Conservation (phyloP, 176 grass and related monocot species). For the Oryza australiensis region DNA sequence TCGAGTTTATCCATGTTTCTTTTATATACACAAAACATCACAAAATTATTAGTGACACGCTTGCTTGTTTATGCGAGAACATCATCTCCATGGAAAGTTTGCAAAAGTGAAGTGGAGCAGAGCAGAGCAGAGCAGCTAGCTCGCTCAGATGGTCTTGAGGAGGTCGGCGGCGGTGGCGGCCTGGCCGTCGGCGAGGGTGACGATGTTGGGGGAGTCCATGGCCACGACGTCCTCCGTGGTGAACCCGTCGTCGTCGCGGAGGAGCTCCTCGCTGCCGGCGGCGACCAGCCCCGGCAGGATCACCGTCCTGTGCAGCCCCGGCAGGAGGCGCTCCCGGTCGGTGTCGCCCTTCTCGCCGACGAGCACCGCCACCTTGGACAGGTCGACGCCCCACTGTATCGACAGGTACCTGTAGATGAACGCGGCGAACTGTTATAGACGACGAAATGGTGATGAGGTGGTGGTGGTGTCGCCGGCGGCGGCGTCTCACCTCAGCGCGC, state of each 20-base stretch:
- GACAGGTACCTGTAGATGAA: constrained; percentile 54
- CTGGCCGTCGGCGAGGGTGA: constrained; percentile 37
- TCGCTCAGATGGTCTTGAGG: neutral
- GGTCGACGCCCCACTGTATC: constrained; percentile 84
- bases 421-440: neutral
- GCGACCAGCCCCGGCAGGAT: constrained; percentile 54
- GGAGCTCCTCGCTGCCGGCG: constrained; percentile 66
- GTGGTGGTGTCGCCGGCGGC: neutral
- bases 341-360: constrained; percentile 90
- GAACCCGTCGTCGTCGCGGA: constrained; percentile 61
- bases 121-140: neutral
- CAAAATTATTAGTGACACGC: too few relatives aligned
- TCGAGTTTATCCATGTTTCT: too few relatives aligned
- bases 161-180: constrained; percentile 25
- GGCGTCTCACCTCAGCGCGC: constrained; percentile 56
- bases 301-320: constrained; percentile 74
- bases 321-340: constrained; percentile 70
- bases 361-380: constrained; percentile 61
- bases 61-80: too few relatives aligned
- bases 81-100: neutral
- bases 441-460: neutral
- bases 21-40: too few relatives aligned
- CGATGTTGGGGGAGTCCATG: constrained; percentile 58
- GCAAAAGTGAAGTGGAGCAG: neutral
- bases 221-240: constrained; percentile 65